These are phyloP conservation scores for Eucalyptus cloeziana DNA, from an alignment of 345 rosid genomes.

Conservation along the genomic window DNA sequence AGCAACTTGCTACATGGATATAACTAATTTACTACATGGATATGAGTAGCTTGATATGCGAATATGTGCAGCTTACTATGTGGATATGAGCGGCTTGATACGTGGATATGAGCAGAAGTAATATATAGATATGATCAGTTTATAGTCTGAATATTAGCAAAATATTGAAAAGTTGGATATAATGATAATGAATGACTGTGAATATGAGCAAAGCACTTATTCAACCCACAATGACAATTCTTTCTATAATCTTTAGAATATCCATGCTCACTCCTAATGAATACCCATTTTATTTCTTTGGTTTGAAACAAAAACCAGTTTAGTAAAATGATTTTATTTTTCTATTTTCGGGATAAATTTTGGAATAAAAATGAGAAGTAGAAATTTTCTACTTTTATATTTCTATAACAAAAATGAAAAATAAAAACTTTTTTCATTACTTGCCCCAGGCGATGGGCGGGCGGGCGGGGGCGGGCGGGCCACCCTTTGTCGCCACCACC, in stretches of 20 bases:
- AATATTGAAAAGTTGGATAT: neutral
- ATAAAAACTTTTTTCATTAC: too few species aligned
- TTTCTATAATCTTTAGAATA: neutral
- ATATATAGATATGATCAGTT: neutral
- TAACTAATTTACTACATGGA: neutral
- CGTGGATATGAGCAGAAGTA: neutral
- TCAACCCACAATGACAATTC: neutral
- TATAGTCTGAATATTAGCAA: neutral
- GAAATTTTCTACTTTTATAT: too few species aligned
- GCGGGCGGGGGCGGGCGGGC: too few species aligned
- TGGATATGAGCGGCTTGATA: neutral
- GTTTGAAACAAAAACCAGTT: rapidly evolving
- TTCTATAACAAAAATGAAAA: rapidly evolving
- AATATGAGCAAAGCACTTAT: too few species aligned
- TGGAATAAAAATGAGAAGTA: too few species aligned
- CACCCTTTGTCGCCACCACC: too few species aligned
- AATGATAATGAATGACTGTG: neutral
- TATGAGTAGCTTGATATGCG: neutral
- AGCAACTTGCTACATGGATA: neutral
- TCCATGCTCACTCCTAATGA: too few species aligned
- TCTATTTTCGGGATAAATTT: rapidly evolving
- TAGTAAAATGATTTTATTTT: too few species aligned
- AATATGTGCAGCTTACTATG: neutral
- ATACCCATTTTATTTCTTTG: too few species aligned
- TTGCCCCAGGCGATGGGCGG: rapidly evolving